Evolutionary conservation across 2,329 filamentous ascomycete species (phyloP), one percentile per base, ranked within the genome.

Genomic region (Aspergillus amoenus): DNA sequence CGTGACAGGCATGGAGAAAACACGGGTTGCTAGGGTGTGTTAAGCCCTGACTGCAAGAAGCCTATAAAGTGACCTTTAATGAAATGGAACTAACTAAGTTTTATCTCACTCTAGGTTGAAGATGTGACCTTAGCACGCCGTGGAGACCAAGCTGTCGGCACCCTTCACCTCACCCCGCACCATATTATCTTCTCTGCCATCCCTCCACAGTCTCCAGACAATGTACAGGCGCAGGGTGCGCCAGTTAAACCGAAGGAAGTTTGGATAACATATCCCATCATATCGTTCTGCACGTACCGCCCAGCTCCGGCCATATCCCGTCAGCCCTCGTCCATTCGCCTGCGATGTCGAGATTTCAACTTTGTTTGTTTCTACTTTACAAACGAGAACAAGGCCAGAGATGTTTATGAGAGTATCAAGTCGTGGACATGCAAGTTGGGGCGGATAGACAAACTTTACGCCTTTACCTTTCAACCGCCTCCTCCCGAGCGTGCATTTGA

Each of bases 231-330:
- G 45, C 73, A 79, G 49, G 75, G 76, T 21, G 60, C 68, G n/a
- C 58, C 65, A n/a, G 71, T 73, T 56, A 79, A 78, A 62, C 79
- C 83, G 21, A 82, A 87, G 70, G 90, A 96, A 75, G 85, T 90
- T 70, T 99, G 93, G 90, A 91, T 97, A 55, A 93, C 94, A 15
- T 99, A 93, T 74, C 93, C 93, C 22, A 93, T 97, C 76, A 91
- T 99, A 68, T 85, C 85, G 41, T 85, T 88, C 68, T 96, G 93
- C 76, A 85, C 84, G 22, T 86, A 93, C 64, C 86, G 91, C 58
- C 89, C 91, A 27, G 86, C 88, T 46, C 88, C 89, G 17, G 81
- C 85, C 6, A 80, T 82, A 12, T 88, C 89, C 57, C 84, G 86
- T 50, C 84, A 91, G 60, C 83, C 86, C 32, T 91, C 93, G 5